Evolutionary conservation across 139 green algal genomes (phyloP), one percentile per base, ranked within the genome.

Genomic region (Tetratostichococcus sp.): DNA sequence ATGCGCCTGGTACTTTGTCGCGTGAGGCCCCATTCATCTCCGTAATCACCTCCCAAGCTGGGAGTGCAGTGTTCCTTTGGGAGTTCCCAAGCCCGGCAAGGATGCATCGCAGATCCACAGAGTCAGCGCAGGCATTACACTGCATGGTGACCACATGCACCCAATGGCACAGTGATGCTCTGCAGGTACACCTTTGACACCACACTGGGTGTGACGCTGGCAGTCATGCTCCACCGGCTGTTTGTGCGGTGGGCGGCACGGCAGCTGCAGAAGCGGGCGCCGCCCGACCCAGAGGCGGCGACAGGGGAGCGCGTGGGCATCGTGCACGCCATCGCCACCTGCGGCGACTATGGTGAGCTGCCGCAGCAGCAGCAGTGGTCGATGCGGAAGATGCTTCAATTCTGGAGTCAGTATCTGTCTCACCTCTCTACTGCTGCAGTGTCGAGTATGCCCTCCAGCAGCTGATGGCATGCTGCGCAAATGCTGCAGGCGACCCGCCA

Each of bases 1-100:
- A 50, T 91, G 83, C 76, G 78, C 76, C 35, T 90, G 85, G 85
- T 90, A 83, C 65, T 82, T 83, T 42, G 35, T 79, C 4, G 77
- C 72, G 43, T 82, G 72, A 42, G 50, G 22, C 67, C 69, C 28
- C 73, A 62, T 73, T 67, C 43, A n/a, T n/a, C n/a, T n/a, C n/a
- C 69, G 43, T 67, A 59, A 32, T 70, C 26, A 19, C 11, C 23
- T 30, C 30, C 23, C 23, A 35, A 50, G 39, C 39, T 70, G 5
- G 5, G 31, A 35, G 30, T n/a, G n/a, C n/a, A n/a, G n/a, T n/a
- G n/a, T n/a, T n/a, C n/a, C n/a, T n/a, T n/a, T n/a, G n/a, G n/a
- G n/a, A n/a, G n/a, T n/a, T n/a, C n/a, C n/a, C n/a, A n/a, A n/a
- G n/a, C n/a, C n/a, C n/a, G n/a, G n/a, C n/a, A n/a, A n/a, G n/a